Evolutionary conservation across 768 basidiomycete species (phyloP), one percentile per base, ranked within the genome.

Genomic region (Tylopilus sp.): DNA sequence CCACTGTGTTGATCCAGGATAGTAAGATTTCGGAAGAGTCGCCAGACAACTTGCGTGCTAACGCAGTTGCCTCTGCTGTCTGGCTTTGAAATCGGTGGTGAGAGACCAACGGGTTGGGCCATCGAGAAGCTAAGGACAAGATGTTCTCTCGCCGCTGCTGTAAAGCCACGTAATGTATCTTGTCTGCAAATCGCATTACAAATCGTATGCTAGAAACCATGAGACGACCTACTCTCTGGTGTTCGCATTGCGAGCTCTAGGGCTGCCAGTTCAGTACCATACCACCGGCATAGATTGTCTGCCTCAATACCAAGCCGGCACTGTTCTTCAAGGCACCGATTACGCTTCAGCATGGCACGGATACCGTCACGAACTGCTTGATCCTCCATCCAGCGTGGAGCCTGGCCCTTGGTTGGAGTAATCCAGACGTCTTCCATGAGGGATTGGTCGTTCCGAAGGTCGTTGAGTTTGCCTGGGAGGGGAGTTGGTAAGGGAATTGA

Each of bases 41-140:
- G 6, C 38, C 50, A 4, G 44, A 56, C 38, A 57, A 41, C 3
- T 6, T 1, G 3, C 19, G 16, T 13, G 59, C 50, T 7, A 56
- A 11, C 3, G 34, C 19, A 22, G 34, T 43, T 4, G 60, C 50
- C 14, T 53, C 59, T 3, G 33, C 24, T 4, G 56, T 49, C 22
- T 66, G 59, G 3, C 24, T 45, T 7, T 50, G 8, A 22, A 60
- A 62, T 21, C 13, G 48, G 33, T 22, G 29, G 0, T 12, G 3
- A 3, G 61, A 59, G 16, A 52, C 57, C 4, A 64, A 42, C 1
- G 54, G 45, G 25, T 52, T 71, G 1, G 54, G 21, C 70, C 47
- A 50, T 54, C 44, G 56, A 41, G 25, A 30, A 19, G 9, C 2
- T 2, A 41, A 19, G 24, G 38, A 26, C 12, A 36, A 19, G 14